Conservation (phyloP, 371 early-diverging fungal species). For the Mortierella polycephala region DNA sequence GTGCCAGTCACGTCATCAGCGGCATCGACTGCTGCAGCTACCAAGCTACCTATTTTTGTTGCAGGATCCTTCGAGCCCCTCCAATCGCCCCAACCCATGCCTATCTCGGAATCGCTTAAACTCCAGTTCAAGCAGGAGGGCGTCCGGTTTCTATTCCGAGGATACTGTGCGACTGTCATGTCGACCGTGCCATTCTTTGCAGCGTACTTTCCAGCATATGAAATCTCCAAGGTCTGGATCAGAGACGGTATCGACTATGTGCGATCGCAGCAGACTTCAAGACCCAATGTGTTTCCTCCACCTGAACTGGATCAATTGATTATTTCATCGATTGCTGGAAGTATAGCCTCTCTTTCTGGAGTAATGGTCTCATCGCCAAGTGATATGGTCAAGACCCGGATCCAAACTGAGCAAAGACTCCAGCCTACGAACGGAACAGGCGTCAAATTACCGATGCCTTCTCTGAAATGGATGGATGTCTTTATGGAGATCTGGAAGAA, state of each 20-base stretch:
- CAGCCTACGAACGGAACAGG: slow-evolving; percentile 39
- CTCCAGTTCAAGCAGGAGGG: slow-evolving; percentile 50
- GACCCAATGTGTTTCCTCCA: slow-evolving; percentile 26
- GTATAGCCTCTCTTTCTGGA: slow-evolving; percentile 42
- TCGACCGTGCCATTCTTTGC: slow-evolving; percentile 54
- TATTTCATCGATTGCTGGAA: slow-evolving; percentile 42
- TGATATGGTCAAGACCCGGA: slow-evolving; percentile 52
- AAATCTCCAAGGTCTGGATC: slow-evolving; percentile 40
- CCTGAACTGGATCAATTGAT: slow-evolving; percentile 37
- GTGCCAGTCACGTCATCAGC: slow-evolving; percentile 5
- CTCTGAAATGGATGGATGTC: slow-evolving; percentile 52
- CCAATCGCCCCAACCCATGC: slow-evolving; percentile 21
- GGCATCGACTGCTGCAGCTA: slow-evolving; percentile 10
- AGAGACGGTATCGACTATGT: slow-evolving; percentile 30
- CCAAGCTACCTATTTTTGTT: slow-evolving; percentile 24
- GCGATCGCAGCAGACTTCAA: slow-evolving; percentile 10
- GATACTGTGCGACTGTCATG: slow-evolving; percentile 46
- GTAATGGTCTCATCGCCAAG: slow-evolving; percentile 50
- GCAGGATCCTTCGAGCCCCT: slow-evolving; percentile 35
- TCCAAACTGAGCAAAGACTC: slow-evolving; percentile 51
- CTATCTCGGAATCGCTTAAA: slow-evolving; percentile 38
- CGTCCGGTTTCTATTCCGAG: slow-evolving; percentile 50
- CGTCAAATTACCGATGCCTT: slow-evolving; percentile 38
- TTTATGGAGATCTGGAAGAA: slow-evolving; percentile 52
- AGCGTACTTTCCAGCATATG: slow-evolving; percentile 51